Evolutionary conservation across 257 asterid species (phyloP), one percentile per base, ranked within the genome.

Genomic region (Coffea canephora): DNA sequence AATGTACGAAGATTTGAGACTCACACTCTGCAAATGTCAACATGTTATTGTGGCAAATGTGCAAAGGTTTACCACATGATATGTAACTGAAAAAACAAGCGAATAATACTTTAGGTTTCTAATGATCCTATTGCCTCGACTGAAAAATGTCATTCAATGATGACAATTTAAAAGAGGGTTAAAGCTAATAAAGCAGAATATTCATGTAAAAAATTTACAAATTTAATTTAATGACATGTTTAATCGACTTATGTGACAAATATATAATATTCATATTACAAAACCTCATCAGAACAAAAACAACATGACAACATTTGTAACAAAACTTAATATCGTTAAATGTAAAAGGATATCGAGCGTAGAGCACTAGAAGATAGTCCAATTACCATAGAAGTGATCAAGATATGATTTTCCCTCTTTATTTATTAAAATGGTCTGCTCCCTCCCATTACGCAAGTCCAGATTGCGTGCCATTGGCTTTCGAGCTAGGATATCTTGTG

Each of bases 351-450:
- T 0, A 74, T 18, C 21, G 18, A 27, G 36, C 9, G 19, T 14
- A 15, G 45, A 74, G 34, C 69, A 50, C 7, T 39, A 41, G 52
- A 75, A 57, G 78, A 75, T 27, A 59, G 69, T 57, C 45, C 41
- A 74, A 81, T 74, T 34, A 86, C 89, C 89, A 78, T 76, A 50
- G 73, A 77, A 55, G 80, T 65, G 31, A 70, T 82, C 77, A 74
- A 82, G 79, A 69, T 84, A 86, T 43, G 81, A 65, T 86, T 83
- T 83, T 62, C 86, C 86, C 25, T 76, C 75, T 69, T 78, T 83
- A 11, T 68, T 19, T 31, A 73, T 25, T 15, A 69, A 9, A 70
- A 54, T 69, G 6, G n/a, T 23, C 25, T 9, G n/a, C 10, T 67
- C 82, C 73, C 82, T 75, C 72, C 80, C 80, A 71, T 12, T 3